Evolutionary conservation across 2,329 filamentous ascomycete species (phyloP), one percentile per base, ranked within the genome.

Genomic region (Aspergillus sp.): DNA sequence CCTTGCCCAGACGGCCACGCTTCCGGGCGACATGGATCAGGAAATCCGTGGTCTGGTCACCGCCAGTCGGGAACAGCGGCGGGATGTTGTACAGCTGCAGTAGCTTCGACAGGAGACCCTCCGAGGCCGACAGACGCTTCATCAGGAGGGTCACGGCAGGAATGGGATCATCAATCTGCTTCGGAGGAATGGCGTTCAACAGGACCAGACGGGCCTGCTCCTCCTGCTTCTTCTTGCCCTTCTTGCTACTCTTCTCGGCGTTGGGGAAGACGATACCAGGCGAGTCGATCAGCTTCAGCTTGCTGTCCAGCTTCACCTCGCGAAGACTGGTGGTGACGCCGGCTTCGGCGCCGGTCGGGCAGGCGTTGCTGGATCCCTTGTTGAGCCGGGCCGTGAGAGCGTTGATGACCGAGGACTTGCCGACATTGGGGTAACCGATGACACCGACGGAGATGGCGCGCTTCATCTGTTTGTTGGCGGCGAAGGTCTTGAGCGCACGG

Each of bases 341-440:
- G 19, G 92, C 92, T 76, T 96, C 92, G 25, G 92, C 91, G 55
- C 92, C 92, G 1, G 89, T 88, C 1, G 92, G 92, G 71, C 91
- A 96, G 41, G 90, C 88, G 32, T 81, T 79, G 61, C 81, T 77
- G 42, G 76, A 76, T 34, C 83, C 83, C 59, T 80, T 79, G 65
- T 83, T 85, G 62, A 96, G 78, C 34, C 90, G 84, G 34, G 88
- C 86, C 17, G 91, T 88, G 51, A 97, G 85, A 14, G 91, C 89
- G 72, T 97, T 97, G 81, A 97, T 96, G 65, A 97, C 91, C 47
- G 91, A 96, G 23, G 91, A 96, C 78, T 97, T 97, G 69, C 92
- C 92, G 54, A 96, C 92, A 70, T 97, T 97, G 64, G 92, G 92
- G 72, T 96, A 97, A 23, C 92, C 92, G 63, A 97, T 95, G 57